Percentiles rank a stretch among this genome's conserved stretches.
These are phyloP conservation scores for Salix dunnii DNA, from an alignment of 345 rosid genomes.

Conservation along the genomic window DNA sequence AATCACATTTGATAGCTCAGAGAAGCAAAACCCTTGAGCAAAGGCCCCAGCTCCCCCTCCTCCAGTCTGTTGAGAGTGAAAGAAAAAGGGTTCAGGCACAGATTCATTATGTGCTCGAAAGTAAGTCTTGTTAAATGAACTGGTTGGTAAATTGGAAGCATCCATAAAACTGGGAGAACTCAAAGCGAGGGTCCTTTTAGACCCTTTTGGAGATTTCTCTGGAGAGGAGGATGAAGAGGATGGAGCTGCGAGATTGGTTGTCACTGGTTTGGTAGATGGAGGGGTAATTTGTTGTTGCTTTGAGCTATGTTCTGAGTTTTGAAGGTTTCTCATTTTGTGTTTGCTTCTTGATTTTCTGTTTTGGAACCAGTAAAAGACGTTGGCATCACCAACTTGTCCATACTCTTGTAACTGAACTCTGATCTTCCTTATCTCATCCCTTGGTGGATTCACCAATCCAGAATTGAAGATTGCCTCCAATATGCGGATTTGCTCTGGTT, in stretches of 20 bases:
- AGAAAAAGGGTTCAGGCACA: constrained; percentile 49
- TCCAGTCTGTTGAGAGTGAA: constrained; percentile 29
- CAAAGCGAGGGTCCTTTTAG: constrained; percentile 27
- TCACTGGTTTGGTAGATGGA: constrained; percentile 15
- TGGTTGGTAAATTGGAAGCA: constrained; percentile 30
- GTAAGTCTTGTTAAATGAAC: constrained; percentile 44
- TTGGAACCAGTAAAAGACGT: constrained; percentile 98
- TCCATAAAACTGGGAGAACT: constrained; percentile 32
- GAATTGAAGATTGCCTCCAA: constrained; percentile 95
- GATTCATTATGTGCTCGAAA: constrained; percentile 45
- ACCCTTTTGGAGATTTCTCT: constrained; percentile 45
- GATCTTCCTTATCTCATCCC: constrained; percentile 92
- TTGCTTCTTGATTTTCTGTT: constrained; percentile 97
- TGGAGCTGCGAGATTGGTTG: constrained; percentile 19
- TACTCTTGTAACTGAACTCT: constrained; percentile 87
- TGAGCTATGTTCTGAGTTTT: constrained; percentile 44
- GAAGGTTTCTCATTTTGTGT: constrained; percentile 81
- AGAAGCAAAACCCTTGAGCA: constrained; percentile 36
- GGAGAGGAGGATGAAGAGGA: constrained; percentile 69
- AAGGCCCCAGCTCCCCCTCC: constrained; percentile 32
- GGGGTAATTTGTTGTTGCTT: constrained; percentile 25
- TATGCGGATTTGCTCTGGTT: constrained; percentile 94
- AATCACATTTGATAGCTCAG: constrained; percentile 38
- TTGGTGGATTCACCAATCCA: constrained; percentile 97
- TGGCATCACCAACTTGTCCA: constrained; percentile 98